phyloP scores from a whole-genome alignment of 2,329 filamentous ascomycete species.

The Neonectria ditissima region DNA sequence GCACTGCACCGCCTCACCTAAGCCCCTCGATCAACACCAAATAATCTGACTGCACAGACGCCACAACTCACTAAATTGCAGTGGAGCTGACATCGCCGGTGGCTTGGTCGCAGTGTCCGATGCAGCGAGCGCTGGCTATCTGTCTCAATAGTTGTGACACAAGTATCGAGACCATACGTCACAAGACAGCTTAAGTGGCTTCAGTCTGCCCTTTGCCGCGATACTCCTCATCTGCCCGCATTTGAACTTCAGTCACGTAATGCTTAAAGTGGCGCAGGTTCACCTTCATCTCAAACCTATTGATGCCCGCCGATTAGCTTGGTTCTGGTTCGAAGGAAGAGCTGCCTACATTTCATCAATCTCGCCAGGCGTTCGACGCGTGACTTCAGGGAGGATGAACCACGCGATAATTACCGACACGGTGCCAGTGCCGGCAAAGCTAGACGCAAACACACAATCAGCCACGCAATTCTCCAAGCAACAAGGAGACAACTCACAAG shows the following conservation, averaged over 20 bases:
- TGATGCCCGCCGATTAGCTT: not conserved
- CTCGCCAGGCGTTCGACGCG: constrained; percentile 50
- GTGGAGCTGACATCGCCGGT: no score
- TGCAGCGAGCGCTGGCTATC: not conserved
- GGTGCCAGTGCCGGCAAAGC: constrained; percentile 50
- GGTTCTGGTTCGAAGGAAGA: no score
- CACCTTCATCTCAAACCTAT: constrained; percentile 30
- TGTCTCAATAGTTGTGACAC: no score
- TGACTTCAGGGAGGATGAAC: constrained; percentile 53
- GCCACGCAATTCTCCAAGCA: not conserved
- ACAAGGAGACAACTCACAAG: constrained; percentile 50
- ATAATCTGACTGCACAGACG: not conserved
- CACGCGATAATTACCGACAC: constrained; percentile 49
- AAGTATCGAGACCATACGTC: no score
- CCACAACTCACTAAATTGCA: no score
- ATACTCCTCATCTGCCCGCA: constrained; percentile 24
- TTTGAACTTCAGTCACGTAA: constrained; percentile 32
- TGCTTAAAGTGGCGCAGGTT: constrained; percentile 24
- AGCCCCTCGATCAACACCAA: not conserved
- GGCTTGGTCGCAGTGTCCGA: not conserved
- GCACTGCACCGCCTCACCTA: not conserved
- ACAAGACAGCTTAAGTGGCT: not conserved
- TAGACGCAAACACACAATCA: constrained; percentile 17
- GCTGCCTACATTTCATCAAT: constrained; percentile 54
- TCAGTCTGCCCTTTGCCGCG: constrained; percentile 3